Conservation (phyloP, 208 protist species). For the Naegleria fowleri region DNA sequence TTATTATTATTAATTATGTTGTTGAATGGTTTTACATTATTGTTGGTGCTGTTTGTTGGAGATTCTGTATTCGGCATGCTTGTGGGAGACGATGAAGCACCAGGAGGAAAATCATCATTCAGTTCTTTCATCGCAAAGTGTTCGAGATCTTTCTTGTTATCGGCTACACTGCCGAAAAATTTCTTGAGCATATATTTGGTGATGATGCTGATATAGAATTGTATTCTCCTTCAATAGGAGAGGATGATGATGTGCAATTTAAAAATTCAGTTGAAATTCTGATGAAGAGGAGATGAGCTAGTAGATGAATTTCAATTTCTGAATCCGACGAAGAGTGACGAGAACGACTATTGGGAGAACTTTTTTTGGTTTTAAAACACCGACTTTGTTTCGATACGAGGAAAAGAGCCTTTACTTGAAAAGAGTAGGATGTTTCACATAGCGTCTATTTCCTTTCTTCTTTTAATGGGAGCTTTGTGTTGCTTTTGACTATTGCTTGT, state of each 20-base stretch:
- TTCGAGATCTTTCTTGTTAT: background rate
- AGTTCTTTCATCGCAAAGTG: background rate
- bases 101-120: background rate
- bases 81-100: background rate
- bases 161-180: background rate
- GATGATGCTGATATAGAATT: background rate
- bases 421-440: no score
- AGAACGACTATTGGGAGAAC: no score
- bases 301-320: no score
- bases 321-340: no score
- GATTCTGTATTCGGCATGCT: background rate
- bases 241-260: background rate
- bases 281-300: no score
- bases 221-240: background rate
- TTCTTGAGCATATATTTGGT: background rate
- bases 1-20: background rate
- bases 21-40: background rate
- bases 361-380: no score
- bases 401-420: no score
- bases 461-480: no score
- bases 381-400: no score
- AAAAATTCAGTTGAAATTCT: no score
- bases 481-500: no score
- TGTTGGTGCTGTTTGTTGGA: background rate
- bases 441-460: no score